Base-by-base conservation (phyloP, 2,329 filamentous ascomycete species). In the Fusarium papillatum region DNA sequence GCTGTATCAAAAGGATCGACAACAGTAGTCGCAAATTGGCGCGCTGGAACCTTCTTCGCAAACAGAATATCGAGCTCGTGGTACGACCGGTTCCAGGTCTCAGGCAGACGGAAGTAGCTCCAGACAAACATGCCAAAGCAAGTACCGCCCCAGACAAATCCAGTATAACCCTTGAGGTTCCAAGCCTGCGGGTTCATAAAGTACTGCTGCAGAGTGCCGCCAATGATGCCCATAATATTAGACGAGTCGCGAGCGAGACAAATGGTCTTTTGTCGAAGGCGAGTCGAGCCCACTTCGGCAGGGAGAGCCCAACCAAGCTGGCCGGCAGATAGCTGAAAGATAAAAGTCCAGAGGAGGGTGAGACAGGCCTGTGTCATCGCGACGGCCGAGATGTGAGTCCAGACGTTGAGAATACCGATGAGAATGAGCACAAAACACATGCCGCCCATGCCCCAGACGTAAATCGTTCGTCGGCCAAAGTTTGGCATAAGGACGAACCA, bases 41-140 rank as follows among this genome's bases (percentile, higher is more conserved):
- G 48, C 3, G 69, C 65, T 7, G 65, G 53, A 17, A 71, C 41
- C 31, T 41, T 65, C 38, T 67, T 64, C 31, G 48, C 66, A 62
- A 71, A 71, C 22, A 71, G 61, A n/a, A 71, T 34, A 61, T 71
- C 69, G 16, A 68, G 48, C 39, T 72, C 70, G 19, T 70, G 61
- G 62, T 70, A 72, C 17, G 70, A 66, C 29, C 70, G 38, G 50
- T 72, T 64, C 70, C 62, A 66, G 88, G n/a, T 86, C 80, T 90
- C 89, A 16, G 87, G 88, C 14, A 89, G 79, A 41, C 86, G 87
- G 78, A 88, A 84, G 73, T 85, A 87, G 75, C 88, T 80, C 80
- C 80, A 82, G 60, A 77, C 53, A 46, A 79, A 76, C 26, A 79
- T 73, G 41, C 69, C 10, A n/a, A 76, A 70, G 31, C 69, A 68